phyloP scores from a whole-genome alignment of 169 alveolate species.

The Blepharisma undulans region DNA sequence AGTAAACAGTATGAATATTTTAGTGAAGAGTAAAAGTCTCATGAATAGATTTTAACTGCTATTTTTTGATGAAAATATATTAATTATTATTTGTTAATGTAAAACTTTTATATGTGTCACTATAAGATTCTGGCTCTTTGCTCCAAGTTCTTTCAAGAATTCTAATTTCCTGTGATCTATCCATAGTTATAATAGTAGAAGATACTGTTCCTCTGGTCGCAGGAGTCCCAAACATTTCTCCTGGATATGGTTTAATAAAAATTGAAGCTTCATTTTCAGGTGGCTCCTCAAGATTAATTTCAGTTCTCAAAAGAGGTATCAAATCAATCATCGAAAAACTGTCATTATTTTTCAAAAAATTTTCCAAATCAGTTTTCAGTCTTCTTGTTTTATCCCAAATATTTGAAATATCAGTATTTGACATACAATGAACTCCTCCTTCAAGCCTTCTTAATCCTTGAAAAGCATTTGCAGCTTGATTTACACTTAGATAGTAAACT shows the following conservation, averaged over 20 bases:
- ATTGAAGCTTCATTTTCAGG: neutral
- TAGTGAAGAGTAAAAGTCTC: neutral
- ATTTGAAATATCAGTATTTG: neutral
- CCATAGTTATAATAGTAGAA: neutral
- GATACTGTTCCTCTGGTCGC: neutral
- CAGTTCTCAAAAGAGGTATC: neutral
- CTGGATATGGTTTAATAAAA: neutral
- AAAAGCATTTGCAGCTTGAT: neutral
- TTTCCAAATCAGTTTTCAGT: neutral
- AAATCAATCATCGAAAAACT: neutral
- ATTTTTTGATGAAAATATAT: neutral
- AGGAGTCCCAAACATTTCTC: neutral
- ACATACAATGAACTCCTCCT: neutral
- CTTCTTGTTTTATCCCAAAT: neutral
- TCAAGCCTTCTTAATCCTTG: neutral
- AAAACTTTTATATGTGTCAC: neutral
- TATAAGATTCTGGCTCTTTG: neutral
- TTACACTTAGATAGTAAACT: neutral
- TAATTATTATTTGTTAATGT: neutral
- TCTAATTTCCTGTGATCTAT: neutral
- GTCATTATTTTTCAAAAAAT: neutral
- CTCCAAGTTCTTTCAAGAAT: neutral
- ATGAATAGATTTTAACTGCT: neutral
- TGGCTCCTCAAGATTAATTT: neutral
- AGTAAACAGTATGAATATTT: neutral